Percentiles rank a stretch among this genome's conserved stretches.
These are phyloP conservation scores for Epichloe sp. DNA, from an alignment of 2,329 filamentous ascomycete genomes.

Conservation along the genomic window DNA sequence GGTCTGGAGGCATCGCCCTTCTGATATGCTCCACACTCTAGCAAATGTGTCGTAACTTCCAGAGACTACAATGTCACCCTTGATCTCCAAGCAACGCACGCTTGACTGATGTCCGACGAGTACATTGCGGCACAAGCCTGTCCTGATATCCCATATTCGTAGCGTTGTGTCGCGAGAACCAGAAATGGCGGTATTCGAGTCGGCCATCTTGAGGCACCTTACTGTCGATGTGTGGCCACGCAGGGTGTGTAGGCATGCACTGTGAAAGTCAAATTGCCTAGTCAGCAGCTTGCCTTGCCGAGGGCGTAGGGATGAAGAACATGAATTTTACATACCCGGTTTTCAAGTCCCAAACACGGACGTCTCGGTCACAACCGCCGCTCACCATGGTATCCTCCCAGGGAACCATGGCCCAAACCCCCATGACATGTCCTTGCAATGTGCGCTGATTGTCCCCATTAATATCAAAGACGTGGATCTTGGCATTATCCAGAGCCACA, in stretches of 20 bases:
- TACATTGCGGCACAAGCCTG: constrained; percentile 79
- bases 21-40: constrained; percentile 94
- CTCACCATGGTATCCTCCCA: constrained; percentile 93
- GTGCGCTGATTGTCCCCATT: constrained; percentile 80
- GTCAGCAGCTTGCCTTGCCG: background rate
- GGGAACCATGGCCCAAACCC: constrained; percentile 96
- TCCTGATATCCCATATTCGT: constrained; percentile 85
- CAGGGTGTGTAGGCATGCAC: constrained; percentile 65
- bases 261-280: constrained; percentile 18
- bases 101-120: constrained; percentile 91
- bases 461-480: constrained; percentile 95
- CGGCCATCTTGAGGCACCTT: constrained; percentile 93
- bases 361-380: constrained; percentile 91
- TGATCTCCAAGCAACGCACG: constrained; percentile 88
- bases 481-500: constrained; percentile 92
- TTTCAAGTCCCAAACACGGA: constrained; percentile 90
- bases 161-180: constrained; percentile 91
- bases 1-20: constrained; percentile 82
- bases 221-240: constrained; percentile 95
- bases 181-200: constrained; percentile 86
- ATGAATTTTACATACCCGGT: constrained; percentile 54
- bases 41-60: constrained; percentile 97
- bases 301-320: background rate
- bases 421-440: constrained; percentile 93
- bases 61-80: constrained; percentile 93